Evolutionary conservation across 1,139 yeast genomes (phyloP), one percentile per base, ranked within the genome.

Genomic region (Saccharomycopsis hybrid): DNA sequence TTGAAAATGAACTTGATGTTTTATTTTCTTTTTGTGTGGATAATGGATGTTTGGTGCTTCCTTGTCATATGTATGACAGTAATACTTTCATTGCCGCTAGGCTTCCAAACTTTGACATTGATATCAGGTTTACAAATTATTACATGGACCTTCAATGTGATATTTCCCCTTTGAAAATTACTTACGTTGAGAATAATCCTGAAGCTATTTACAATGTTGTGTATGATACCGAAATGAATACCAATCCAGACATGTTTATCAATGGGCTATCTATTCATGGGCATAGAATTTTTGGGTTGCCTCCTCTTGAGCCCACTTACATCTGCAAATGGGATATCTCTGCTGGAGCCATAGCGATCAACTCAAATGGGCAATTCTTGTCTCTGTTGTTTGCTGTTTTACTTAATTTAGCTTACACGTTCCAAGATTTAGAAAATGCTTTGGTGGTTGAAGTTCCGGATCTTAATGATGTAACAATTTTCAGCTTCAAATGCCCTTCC

Each of bases 241-340:
- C 37, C 41, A 27, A 44, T 43, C 71, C 78, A 2, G 77, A 78
- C 36, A 58, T 86, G 11, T 64, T 68, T 11, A 73, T 86, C 46
- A 85, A 82, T 58, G 88, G 89, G 0, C 62, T 89, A 28, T 62
- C 74, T 3, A 73, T 86, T 13, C 95, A 85, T 64, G 92, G 96
- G 1, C 96, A 90, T 62, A 74, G 97, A 60, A 79, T 89, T 81
- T 88, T 89, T 71, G 97, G 98, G 0, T 64, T 88, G 1, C 96
- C 96, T 0, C 97, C 97, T 0, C 71, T 74, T 2, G 95, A 87
- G 62, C 86, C 92, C 1, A 87, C 97, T 0, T 92, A 87, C 61
- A 80, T 78, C 57, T 88, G 96, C 61, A 83, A 86, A 56, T 92
- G 97, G 97, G 90, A 85, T 56, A 78, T 90, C 57, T 78, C 77